phyloP scores from a whole-genome alignment of 345 rosid genomes.

The Melaleuca alternifolia region DNA sequence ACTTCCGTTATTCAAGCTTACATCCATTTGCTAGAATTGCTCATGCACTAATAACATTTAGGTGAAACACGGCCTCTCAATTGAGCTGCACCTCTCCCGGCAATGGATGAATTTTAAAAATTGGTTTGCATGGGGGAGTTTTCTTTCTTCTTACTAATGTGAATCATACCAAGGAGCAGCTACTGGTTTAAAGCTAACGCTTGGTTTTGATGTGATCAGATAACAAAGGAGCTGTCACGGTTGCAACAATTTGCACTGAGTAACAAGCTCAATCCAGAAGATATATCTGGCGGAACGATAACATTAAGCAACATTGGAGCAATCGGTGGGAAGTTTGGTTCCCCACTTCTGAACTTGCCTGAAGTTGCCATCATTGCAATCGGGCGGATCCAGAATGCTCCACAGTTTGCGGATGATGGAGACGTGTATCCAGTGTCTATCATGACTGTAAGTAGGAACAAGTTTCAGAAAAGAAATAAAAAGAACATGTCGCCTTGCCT shows the following conservation, averaged over 20 bases:
- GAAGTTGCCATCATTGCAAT: slow-evolving; percentile 86
- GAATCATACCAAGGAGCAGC: not conserved
- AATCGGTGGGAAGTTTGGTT: slow-evolving; percentile 87
- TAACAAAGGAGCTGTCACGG: slow-evolving; percentile 71
- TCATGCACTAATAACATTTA: not conserved
- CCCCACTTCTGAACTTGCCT: slow-evolving; percentile 82
- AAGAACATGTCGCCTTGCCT: not conserved
- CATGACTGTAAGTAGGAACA: slow-evolving; percentile 50
- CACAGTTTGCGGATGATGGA: slow-evolving; percentile 53
- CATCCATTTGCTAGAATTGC: not conserved
- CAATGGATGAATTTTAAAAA: not conserved
- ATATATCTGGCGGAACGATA: slow-evolving; percentile 80
- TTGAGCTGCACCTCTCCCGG: not conserved
- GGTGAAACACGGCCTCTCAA: not conserved
- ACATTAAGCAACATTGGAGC: slow-evolving; percentile 88
- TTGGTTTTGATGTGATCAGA: slow-evolving; percentile 11
- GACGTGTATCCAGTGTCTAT: slow-evolving; percentile 50
- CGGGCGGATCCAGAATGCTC: slow-evolving; percentile 81
- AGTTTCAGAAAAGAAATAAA: not conserved
- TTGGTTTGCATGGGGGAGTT: not conserved
- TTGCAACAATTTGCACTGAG: slow-evolving; percentile 57
- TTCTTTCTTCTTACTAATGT: not conserved
- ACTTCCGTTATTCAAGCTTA: not conserved
- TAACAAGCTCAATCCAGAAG: slow-evolving; percentile 67
- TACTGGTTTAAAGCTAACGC: not conserved